Base-by-base conservation (phyloP, 306 rosid species). In the Citrullus mucosospermus region DNA sequence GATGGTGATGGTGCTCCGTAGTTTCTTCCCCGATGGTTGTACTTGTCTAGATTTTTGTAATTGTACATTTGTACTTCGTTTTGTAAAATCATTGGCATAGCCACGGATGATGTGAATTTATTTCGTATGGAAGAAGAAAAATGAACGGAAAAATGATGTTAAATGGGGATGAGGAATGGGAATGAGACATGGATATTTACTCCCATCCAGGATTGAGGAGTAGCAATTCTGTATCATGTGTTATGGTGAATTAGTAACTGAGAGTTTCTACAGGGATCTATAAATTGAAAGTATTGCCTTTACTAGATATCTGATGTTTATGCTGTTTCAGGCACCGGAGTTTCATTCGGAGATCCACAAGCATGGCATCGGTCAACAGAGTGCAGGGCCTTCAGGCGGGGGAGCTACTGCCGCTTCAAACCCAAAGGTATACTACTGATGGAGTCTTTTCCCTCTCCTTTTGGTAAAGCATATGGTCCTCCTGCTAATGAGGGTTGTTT, bases 281-380 rank as follows among this genome's bases (percentile, higher is more conserved):
- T 41, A 22, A 77, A 50, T 11, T 62, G 51, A 2, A 30, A 51
- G 53, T 16, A 48, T 32, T 13, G 28, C 3, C 53, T 34, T 53
- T 63, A 1, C 10, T 20, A 10, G 57, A 51, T 75, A 8, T 78
- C 57, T 81, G 62, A 58, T 15, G 15, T 18, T 18, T 63, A 16
- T 80, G 77, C 66, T 46, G 61, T 68, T 58, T 2, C 62, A 93
- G 96, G 96, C 95, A 17, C 88, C 93, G 3, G 90, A 86, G 44
- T 84, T 93, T 83, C 95, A 93, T 88, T 78, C 80, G 83, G 93
- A 93, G 86, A 77, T 93, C 83, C 96, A 89, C 80, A 93, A 81
- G 84, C 81, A 74, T 46, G 91, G 86, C 69, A 77, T 84, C 76
- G 86, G 82, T 83, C 93, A 87, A 65, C 89, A 86, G 87, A 77